Conservation (phyloP, 805 yeast genomes). For the Hagleromyces aurorensis region DNA sequence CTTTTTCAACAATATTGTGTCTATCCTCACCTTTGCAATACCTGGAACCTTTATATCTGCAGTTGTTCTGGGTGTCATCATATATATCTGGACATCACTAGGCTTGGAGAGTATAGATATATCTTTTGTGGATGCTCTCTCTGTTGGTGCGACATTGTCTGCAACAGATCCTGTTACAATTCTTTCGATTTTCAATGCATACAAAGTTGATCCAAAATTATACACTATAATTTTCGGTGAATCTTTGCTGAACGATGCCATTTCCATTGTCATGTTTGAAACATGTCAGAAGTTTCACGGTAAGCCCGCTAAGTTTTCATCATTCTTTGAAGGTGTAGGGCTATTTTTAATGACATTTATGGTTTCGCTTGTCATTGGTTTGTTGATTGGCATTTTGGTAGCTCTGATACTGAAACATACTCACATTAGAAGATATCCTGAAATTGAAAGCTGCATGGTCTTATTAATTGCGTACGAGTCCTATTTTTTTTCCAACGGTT, state of each 20-base stretch:
- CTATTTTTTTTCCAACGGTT: constrained; percentile 95
- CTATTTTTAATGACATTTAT: constrained; percentile 89
- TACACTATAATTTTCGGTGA: constrained; percentile 98
- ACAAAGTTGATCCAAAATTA: constrained; percentile 94
- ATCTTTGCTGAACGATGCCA: constrained; percentile 91
- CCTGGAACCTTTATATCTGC: constrained; percentile 95
- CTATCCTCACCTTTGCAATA: constrained; percentile 88
- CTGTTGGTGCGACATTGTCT: constrained; percentile 94
- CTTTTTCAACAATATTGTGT: constrained; percentile 84
- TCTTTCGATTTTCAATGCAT: constrained; percentile 90
- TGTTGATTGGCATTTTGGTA: constrained; percentile 77
- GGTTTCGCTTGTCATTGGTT: constrained; percentile 83
- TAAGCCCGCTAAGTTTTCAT: constrained; percentile 60
- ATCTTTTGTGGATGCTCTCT: constrained; percentile 93
- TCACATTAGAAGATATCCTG: constrained; percentile 90
- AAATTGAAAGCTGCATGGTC: constrained; percentile 90
- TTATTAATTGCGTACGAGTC: constrained; percentile 89
- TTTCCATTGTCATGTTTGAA: constrained; percentile 97
- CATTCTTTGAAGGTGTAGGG: constrained; percentile 90
- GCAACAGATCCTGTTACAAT: constrained; percentile 99
- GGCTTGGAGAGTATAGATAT: constrained; percentile 84
- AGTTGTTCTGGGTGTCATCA: constrained; percentile 77
- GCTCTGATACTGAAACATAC: constrained; percentile 89
- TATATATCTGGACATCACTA: constrained; percentile 83
- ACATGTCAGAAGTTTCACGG: constrained; percentile 96